Conservation (phyloP, 2,329 filamentous ascomycete genomes). For the Pseudogymnoascus sp. region DNA sequence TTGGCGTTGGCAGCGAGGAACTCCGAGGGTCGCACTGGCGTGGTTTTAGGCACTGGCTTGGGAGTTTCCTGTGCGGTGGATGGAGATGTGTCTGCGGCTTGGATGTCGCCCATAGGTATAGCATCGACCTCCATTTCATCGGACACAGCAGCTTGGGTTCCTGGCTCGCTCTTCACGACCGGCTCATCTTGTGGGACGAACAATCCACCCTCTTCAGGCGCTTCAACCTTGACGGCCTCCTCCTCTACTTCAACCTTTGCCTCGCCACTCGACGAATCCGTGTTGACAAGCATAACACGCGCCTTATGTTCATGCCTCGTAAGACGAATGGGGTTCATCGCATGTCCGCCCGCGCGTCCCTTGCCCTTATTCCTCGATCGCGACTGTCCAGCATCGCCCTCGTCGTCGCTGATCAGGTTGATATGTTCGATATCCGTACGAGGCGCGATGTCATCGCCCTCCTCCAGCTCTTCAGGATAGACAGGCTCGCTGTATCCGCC, state of each 20-base stretch:
- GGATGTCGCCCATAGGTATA: background rate
- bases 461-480: slow-evolving; percentile 23
- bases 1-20: slow-evolving; percentile 12
- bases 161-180: background rate
- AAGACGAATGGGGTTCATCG: slow-evolving; percentile 23
- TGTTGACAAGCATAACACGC: slow-evolving; percentile 24
- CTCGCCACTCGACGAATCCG: slow-evolving; percentile 8
- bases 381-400: slow-evolving; percentile 12
- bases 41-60: background rate
- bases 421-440: slow-evolving; percentile 26
- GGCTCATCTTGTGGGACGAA: slow-evolving; percentile 1
- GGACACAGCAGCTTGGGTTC: background rate
- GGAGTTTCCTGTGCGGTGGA: background rate
- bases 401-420: slow-evolving; percentile 18
- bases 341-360: slow-evolving; percentile 10
- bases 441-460: slow-evolving; percentile 11
- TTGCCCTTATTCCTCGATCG: slow-evolving; percentile 13
- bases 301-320: slow-evolving; percentile 24
- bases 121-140: slow-evolving; percentile 8
- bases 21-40: background rate
- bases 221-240: background rate
- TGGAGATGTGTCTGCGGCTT: background rate
- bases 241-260: background rate
- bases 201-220: background rate
- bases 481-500: slow-evolving; percentile 16